Conservation (phyloP, 768 basidiomycete species). For the Mycena capillaripes region DNA sequence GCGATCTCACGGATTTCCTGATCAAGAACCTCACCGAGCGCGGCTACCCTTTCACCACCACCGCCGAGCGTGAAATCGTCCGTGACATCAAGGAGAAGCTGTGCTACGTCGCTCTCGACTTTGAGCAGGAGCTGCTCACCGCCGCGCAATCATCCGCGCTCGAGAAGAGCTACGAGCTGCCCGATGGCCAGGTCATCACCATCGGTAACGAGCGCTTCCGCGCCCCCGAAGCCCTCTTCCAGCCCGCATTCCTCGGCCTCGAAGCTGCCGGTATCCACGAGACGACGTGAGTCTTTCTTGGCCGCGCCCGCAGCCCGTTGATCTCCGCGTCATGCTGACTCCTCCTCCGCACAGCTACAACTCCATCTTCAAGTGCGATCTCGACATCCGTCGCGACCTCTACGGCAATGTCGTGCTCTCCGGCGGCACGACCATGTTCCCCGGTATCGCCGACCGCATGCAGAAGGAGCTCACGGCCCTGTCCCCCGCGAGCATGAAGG, state of each 20-base stretch:
- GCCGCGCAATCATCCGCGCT: conserved; percentile 38
- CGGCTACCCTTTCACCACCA: conserved; percentile 83
- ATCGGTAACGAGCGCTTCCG: conserved; percentile 84
- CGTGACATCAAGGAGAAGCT: conserved; percentile 85
- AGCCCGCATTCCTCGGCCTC: conserved; percentile 75
- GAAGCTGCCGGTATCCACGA: conserved; percentile 59
- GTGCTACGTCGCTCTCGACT: conserved; percentile 39
- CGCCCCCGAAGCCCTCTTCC: conserved; percentile 82
- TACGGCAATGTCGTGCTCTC: conserved; percentile 39
- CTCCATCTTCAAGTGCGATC: conserved; percentile 69
- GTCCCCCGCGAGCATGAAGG: conserved; percentile 78
- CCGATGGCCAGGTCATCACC: conserved; percentile 84
- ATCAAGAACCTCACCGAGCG: conserved; percentile 78
- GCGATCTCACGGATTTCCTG: conserved; percentile 74
- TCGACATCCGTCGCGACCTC: conserved; percentile 37
- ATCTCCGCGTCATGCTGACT: conserved; percentile 10
- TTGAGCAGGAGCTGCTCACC: conserved; percentile 38
- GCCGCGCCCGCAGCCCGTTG: neutral
- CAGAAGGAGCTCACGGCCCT: conserved; percentile 79
- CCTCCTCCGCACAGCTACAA: conserved; percentile 59
- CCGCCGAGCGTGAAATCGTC: conserved; percentile 82
- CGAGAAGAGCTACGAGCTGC: conserved; percentile 41
- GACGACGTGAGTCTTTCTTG: conserved; percentile 59
- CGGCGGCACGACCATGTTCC: conserved; percentile 39
- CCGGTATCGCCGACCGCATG: conserved; percentile 59